Conservation (phyloP, 768 basidiomycete species). For the Ramaria rubella region DNA sequence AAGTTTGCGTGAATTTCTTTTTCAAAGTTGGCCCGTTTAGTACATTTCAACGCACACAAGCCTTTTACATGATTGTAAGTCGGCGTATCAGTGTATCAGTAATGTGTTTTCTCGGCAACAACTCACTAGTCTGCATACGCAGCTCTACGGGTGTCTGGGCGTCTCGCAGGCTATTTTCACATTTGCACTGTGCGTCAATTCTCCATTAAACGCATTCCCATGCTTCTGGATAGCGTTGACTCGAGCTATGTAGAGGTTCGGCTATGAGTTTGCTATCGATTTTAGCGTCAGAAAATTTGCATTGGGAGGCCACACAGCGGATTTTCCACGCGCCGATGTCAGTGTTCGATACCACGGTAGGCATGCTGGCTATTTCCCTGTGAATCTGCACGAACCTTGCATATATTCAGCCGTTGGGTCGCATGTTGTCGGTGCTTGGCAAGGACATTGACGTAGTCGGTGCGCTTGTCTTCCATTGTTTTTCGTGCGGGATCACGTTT, state of each 20-base stretch:
- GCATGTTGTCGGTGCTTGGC: conserved; percentile 56
- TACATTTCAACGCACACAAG: conserved; percentile 41
- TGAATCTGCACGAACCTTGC: background rate
- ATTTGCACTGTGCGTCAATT: conserved; percentile 44
- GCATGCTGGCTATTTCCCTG: background rate
- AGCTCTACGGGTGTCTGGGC: conserved; percentile 55
- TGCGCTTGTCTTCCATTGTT: background rate
- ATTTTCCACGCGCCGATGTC: conserved; percentile 69
- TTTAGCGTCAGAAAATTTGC: conserved; percentile 56
- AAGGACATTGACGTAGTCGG: conserved; percentile 56
- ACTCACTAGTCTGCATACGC: no score
- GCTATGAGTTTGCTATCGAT: conserved; percentile 51
- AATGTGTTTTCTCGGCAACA: no score
- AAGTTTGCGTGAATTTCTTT: background rate
- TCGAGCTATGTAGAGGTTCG: conserved; percentile 35
- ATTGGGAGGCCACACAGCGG: conserved; percentile 46
- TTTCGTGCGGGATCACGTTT: background rate
- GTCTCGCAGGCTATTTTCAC: conserved; percentile 52
- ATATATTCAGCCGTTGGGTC: conserved; percentile 45
- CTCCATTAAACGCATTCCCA: background rate
- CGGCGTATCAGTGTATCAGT: no score
- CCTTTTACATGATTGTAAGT: conserved; percentile 48
- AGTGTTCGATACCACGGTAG: conserved; percentile 66
- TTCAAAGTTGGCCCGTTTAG: conserved; percentile 20
- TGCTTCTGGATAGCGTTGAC: no score